phyloP scores from a whole-genome alignment of 371 early-diverging fungal species.

The Lichtheimia hyalospora region DNA sequence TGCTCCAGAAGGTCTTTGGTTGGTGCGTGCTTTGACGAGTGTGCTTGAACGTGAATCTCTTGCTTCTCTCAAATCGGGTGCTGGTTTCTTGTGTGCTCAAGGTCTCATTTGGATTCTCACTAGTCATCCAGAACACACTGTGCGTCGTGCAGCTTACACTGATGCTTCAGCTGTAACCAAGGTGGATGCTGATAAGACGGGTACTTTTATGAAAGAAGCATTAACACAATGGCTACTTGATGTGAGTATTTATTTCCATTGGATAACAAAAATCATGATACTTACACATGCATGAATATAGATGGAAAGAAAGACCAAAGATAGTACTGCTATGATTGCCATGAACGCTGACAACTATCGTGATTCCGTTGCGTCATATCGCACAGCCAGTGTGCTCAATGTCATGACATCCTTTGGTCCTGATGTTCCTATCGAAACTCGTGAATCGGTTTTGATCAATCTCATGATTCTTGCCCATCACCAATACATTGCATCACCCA shows the following conservation, averaged over 20 bases:
- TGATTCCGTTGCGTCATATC: constrained; percentile 41
- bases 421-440: constrained; percentile 32
- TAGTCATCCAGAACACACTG: constrained; percentile 51
- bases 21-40: constrained; percentile 60
- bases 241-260: constrained; percentile 18
- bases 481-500: constrained; percentile 64
- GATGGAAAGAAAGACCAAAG: constrained; percentile 52
- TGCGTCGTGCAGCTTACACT: constrained; percentile 50
- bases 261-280: not conserved
- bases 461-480: constrained; percentile 75
- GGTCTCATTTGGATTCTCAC: constrained; percentile 59
- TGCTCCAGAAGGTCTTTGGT: constrained; percentile 74
- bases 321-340: constrained; percentile 52
- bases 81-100: constrained; percentile 33
- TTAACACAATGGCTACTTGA: constrained; percentile 58
- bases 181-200: constrained; percentile 35
- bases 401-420: constrained; percentile 57
- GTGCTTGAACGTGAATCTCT: constrained; percentile 38
- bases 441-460: constrained; percentile 59
- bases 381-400: constrained; percentile 63
- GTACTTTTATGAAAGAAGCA: constrained; percentile 44
- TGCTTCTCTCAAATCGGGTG: constrained; percentile 35
- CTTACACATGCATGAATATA: constrained; percentile 5
- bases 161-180: constrained; percentile 42
- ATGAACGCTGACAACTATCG: constrained; percentile 53